Evolutionary conservation across 176 grass and related monocot genomes (phyloP), one percentile per base, ranked within the genome.

Genomic region (Carex kokanica): DNA sequence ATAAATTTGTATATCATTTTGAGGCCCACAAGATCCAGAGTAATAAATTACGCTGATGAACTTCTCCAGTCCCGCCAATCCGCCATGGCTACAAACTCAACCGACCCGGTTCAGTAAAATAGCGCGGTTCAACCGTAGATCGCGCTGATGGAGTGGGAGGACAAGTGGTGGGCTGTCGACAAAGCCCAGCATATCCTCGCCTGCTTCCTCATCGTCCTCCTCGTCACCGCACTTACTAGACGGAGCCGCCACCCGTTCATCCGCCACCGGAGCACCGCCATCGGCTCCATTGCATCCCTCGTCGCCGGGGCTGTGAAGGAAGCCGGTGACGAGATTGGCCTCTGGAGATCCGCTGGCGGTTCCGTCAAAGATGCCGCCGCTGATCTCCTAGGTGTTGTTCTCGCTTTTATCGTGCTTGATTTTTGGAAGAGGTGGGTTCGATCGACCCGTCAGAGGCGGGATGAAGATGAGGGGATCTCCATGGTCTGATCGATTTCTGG

Each of bases 111-210:
- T 75, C 71, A 53, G 15, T n/a, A n/a, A n/a, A n/a, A n/a, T n/a
- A n/a, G n/a, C n/a, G n/a, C n/a, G n/a, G n/a, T n/a, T n/a, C n/a
- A n/a, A n/a, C 72, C 72, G 23, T 75, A 20, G 21, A 27, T 27
- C 32, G 27, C 58, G 38, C 58, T 21, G 2, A 98, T 98, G 92
- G 95, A 98, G 83, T 88, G 84, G 90, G 90, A 64, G 32, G 92
- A 98, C 81, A 82, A 91, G 13, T 98, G 95, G 95, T 71, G 89
- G 54, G 92, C 90, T 47, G 21, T 81, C 15, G 95, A 98, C 84
- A 93, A 93, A 68, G 72, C 89, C 78, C 78, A 94, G 81, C 95
- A 98, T 74, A 55, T 82, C 29, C 53, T 98, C 66, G 90, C 87
- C 5, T 98, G 95, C 92, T 82, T 98, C 78, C 66, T 88, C 78